phyloP scores from a whole-genome alignment of 1,284 basidiomycete species.

The Ceratobasidium sp. region DNA sequence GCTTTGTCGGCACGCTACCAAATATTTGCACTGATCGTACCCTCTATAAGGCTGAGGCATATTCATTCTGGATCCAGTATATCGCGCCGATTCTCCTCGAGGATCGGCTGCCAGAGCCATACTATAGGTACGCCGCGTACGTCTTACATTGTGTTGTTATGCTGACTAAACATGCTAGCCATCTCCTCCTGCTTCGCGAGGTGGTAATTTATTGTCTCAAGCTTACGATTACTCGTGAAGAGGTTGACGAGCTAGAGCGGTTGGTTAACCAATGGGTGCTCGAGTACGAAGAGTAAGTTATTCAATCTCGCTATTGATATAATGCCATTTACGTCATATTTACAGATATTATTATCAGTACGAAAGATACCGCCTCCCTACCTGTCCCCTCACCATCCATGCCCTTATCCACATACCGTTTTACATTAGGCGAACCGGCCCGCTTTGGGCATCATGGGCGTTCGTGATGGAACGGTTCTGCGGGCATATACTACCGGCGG shows the following conservation, averaged over 20 bases:
- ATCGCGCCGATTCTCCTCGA: conserved; percentile 46
- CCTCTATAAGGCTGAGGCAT: conserved; percentile 45
- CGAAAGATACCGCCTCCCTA: neutral
- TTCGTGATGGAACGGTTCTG: too few relatives aligned
- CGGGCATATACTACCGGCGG: conserved; percentile 13
- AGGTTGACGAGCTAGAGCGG: conserved; percentile 1
- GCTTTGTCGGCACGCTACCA: conserved; percentile 52
- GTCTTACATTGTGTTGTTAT: neutral
- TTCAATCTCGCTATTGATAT: neutral
- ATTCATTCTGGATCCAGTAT: conserved; percentile 42
- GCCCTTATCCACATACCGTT: neutral
- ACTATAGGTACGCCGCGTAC: conserved; percentile 57
- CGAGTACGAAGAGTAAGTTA: conserved; percentile 47
- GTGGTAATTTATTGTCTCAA: conserved; percentile 30
- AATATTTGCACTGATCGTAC: conserved; percentile 32
- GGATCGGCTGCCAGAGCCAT: conserved; percentile 7
- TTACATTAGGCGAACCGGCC: conserved; percentile 20
- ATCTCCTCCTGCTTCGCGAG: conserved; percentile 32
- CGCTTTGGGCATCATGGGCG: conserved; percentile 13
- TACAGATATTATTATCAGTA: conserved; percentile 29
- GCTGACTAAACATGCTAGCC: conserved; percentile 22
- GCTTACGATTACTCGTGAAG: conserved; percentile 11
- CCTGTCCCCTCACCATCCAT: too few relatives aligned
- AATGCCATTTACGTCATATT: neutral
- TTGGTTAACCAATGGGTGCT: conserved; percentile 36